Conservation (phyloP, 352 stramenopile genomes). For the Aphanomyces euteiches region DNA sequence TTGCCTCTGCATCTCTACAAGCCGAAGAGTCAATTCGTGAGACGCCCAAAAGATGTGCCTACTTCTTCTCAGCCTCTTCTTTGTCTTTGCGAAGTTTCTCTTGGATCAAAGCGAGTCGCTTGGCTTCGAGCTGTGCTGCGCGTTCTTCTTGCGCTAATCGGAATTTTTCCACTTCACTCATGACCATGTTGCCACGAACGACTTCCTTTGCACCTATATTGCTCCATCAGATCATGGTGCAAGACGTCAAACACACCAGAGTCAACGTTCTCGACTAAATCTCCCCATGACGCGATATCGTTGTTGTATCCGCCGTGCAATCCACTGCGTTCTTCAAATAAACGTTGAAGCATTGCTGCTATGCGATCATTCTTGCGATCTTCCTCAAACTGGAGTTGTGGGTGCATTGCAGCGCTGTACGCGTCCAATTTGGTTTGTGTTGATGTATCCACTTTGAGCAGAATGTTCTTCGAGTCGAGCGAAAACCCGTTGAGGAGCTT, state of each 20-base stretch:
- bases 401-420: slow-evolving; percentile 34
- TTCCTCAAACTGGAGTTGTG: slow-evolving; percentile 34
- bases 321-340: slow-evolving; percentile 40
- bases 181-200: slow-evolving; percentile 42
- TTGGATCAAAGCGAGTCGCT: slow-evolving; percentile 36
- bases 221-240: slow-evolving; percentile 14
- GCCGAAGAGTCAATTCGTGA: too few relatives aligned
- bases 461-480: slow-evolving; percentile 44
- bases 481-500: slow-evolving; percentile 46
- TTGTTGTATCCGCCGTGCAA: slow-evolving; percentile 41
- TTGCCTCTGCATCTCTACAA: slow-evolving; percentile 16
- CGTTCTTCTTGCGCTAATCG: slow-evolving; percentile 43
- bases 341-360: slow-evolving; percentile 31
- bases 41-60: not conserved
- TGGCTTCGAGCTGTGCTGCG: slow-evolving; percentile 38
- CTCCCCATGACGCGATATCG: slow-evolving; percentile 37
- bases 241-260: not conserved
- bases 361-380: slow-evolving; percentile 35
- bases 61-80: slow-evolving; percentile 33
- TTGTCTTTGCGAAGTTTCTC: slow-evolving; percentile 36
- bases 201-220: slow-evolving; percentile 33
- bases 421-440: slow-evolving; percentile 40
- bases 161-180: slow-evolving; percentile 49
- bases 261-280: slow-evolving; percentile 32
- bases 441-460: slow-evolving; percentile 44